Evolutionary conservation across 495 filamentous ascomycete species (phyloP), one percentile per base, ranked within the genome.

Genomic region (Aspergillus sparsus): DNA sequence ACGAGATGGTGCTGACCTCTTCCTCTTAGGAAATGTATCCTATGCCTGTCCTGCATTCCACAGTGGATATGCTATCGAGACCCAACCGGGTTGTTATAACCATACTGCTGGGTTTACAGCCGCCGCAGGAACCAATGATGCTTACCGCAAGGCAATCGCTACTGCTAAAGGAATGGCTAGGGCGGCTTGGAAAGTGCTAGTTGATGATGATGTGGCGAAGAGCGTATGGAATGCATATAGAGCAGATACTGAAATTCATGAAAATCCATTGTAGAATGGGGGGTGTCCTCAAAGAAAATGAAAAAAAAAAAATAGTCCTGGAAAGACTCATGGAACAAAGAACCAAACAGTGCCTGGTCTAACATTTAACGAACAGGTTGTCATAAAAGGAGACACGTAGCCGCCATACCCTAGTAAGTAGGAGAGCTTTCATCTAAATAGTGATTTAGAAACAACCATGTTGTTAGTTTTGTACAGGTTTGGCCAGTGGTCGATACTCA

Each of bases 401-500:
- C 21, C 21, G 1, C 21, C 3, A 27, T 27, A 27, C 21, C 3
- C 21, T 27, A 1, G 21, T 27, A 3, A 1, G 21, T 27, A 27
- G 21, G 3, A 27, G 3, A 27, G 1, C 21, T 3, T 27, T 3
- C 21, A 1, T 27, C 3, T 27, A 27, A 27, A 27, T 1, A 27
- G 21, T 27, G 21, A 27, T 27, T 27, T 27, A 27, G 21, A 27
- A 1, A 1, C 21, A 27, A 27, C 21, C 21, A 27, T 3, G 21
- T 27, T 3, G 21, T 11, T 42, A 42, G 15, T 42, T 6, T 12
- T 11, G 9, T 15, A 0, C 57, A 34, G 44, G 34, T 41, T 63
- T 6, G 49, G 44, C 82, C 52, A 94, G 68, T 35, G 84, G 81
- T 18, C 89, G 68, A 68, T 96, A 96, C 18, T 70, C 72, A 2